These are phyloP conservation scores for Candida gorgasii DNA, from an alignment of 805 yeast genomes.

Conservation along the genomic window DNA sequence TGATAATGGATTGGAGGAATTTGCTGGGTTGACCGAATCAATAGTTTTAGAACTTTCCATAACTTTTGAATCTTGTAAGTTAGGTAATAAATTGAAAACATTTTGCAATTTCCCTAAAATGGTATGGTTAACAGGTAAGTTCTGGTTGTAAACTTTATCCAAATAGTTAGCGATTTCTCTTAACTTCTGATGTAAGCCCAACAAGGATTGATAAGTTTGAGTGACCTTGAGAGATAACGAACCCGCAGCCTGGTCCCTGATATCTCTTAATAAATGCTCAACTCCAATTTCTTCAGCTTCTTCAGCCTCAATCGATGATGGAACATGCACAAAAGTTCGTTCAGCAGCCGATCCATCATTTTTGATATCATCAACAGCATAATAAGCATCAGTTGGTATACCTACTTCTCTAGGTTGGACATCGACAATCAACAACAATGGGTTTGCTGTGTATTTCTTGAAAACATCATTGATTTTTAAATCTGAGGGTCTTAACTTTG, in stretches of 20 bases:
- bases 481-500: slow-evolving; percentile 85
- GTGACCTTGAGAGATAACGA: slow-evolving; percentile 83
- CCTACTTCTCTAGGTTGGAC: slow-evolving; percentile 84
- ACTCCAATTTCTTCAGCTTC: slow-evolving; percentile 99
- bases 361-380: slow-evolving; percentile 91
- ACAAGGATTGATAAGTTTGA: slow-evolving; percentile 82
- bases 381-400: slow-evolving; percentile 93
- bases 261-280: slow-evolving; percentile 91
- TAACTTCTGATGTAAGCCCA: slow-evolving; percentile 80
- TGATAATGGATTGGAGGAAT: slow-evolving; percentile 55
- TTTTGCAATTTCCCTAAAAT: slow-evolving; percentile 93
- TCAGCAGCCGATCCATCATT: slow-evolving; percentile 94
- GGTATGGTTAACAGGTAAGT: slow-evolving; percentile 84
- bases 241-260: slow-evolving; percentile 96
- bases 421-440: slow-evolving; percentile 86
- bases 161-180: slow-evolving; percentile 76
- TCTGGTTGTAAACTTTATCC: slow-evolving; percentile 66
- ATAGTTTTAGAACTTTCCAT: slow-evolving; percentile 15
- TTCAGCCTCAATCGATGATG: slow-evolving; percentile 92
- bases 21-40: slow-evolving; percentile 15
- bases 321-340: slow-evolving; percentile 89
- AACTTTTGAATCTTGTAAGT: slow-evolving; percentile 43
- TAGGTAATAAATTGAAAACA: slow-evolving; percentile 90
- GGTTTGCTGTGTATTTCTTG: slow-evolving; percentile 77
- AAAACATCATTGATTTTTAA: slow-evolving; percentile 86